Evolutionary conservation across 2,329 filamentous ascomycete species (phyloP).

Genomic region (Akanthomyces muscarius): DNA sequence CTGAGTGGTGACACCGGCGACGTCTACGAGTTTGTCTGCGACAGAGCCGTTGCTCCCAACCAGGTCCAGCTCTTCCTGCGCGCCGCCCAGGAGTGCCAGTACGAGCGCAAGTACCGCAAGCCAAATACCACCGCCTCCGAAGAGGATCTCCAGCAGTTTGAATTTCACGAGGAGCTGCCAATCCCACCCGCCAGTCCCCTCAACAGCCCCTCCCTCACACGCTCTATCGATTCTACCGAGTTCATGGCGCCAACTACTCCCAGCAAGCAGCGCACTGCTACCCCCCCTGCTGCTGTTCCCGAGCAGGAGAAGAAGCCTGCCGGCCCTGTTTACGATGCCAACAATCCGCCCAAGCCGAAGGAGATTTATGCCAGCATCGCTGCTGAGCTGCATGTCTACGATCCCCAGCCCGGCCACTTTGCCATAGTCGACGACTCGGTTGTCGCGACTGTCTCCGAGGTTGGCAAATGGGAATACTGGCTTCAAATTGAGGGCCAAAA

Average conservation of each 20-base stretch:
- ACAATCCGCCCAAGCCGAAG: conserved; percentile 58
- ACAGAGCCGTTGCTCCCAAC: conserved; percentile 62
- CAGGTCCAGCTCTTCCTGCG: conserved; percentile 78
- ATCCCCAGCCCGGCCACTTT: conserved; percentile 83
- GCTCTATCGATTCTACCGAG: conserved; percentile 55
- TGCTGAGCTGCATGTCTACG: conserved; percentile 89
- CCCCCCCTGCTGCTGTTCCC: conserved; percentile 26
- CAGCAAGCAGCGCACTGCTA: conserved; percentile 46
- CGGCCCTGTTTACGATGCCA: conserved; percentile 20
- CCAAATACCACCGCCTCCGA: conserved; percentile 76
- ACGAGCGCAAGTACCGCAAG: conserved; percentile 90
- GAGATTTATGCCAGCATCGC: conserved; percentile 71
- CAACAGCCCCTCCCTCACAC: conserved; percentile 52
- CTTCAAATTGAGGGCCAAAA: conserved; percentile 74
- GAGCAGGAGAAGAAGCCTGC: conserved; percentile 31
- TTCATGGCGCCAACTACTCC: conserved; percentile 45
- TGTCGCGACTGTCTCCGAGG: conserved; percentile 75
- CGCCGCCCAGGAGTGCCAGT: conserved; percentile 88
- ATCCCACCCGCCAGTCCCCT: conserved; percentile 62
- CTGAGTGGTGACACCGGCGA: conserved; percentile 90
- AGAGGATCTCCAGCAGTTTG: conserved; percentile 75
- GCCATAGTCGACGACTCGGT: conserved; percentile 72
- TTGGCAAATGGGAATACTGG: conserved; percentile 94
- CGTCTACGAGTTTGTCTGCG: conserved; percentile 97
- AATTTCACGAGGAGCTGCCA: conserved; percentile 63